Percentiles rank a stretch among this genome's conserved stretches.
Evolutionary conservation across 1,139 yeast species (phyloP).

Genomic region (Kodamaea sp.): DNA sequence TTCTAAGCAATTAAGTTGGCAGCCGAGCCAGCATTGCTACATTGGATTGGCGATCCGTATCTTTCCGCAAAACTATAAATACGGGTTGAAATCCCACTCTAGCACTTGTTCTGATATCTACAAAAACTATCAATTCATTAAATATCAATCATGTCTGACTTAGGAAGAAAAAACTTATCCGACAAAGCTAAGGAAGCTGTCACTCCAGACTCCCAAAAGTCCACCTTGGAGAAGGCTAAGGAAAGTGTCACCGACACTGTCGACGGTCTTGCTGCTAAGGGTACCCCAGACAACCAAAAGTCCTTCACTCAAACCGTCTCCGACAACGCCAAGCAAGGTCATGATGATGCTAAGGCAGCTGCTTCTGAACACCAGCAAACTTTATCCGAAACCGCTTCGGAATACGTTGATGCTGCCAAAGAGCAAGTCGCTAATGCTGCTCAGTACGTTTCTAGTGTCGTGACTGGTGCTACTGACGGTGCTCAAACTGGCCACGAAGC

Average conservation of each 20-base stretch:
- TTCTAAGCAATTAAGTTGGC: no score
- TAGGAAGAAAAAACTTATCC: conserved; percentile 74
- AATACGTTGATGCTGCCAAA: conserved; percentile 65
- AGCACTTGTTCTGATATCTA: not conserved
- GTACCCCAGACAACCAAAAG: conserved; percentile 68
- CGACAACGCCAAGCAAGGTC: conserved; percentile 49
- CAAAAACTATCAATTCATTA: conserved; percentile 1
- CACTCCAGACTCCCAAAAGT: conserved; percentile 74
- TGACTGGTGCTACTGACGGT: conserved; percentile 63
- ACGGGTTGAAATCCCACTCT: no score
- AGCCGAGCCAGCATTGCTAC: not conserved
- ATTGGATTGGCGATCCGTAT: not conserved
- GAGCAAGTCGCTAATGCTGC: conserved; percentile 61
- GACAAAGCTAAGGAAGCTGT: conserved; percentile 68
- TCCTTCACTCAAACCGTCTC: conserved; percentile 65
- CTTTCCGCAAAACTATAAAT: conserved; percentile 1
- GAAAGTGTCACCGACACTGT: conserved; percentile 65
- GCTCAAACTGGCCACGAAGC: conserved; percentile 49
- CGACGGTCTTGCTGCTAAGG: conserved; percentile 62
- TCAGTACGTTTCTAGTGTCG: conserved; percentile 56
- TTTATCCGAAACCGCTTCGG: conserved; percentile 56
- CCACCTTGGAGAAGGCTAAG: conserved; percentile 64
- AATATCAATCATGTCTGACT: conserved; percentile 57
- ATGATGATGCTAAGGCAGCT: conserved; percentile 40
- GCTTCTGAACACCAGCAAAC: conserved; percentile 33